Evolutionary conservation across 2,329 filamentous ascomycete genomes (phyloP), one percentile per base, ranked within the genome.

Genomic region (Exutisphaerella laricina): DNA sequence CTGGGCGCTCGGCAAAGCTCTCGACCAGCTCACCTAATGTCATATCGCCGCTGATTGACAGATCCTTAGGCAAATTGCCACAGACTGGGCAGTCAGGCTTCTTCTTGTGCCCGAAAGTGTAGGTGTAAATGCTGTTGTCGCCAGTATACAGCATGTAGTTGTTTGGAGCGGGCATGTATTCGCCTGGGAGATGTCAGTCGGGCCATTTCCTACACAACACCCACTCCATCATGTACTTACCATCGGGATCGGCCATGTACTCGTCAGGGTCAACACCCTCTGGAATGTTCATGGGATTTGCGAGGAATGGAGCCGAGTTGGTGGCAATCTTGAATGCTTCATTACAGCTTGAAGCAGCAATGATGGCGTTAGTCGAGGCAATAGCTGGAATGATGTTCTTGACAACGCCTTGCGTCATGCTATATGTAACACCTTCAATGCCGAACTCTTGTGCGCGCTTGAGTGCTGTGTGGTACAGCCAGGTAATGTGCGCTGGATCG

Each of bases 121-220:
- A 96, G 0, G 92, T 98, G 70, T 98, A 98, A 53, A 98, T 84
- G 53, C 85, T 79, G 59, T 94, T 90, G 59, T 97, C 89, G 34
- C 94, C 92, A 9, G 88, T 95, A 66, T 98, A 98, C 86, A 96
- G 95, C 89, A 97, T 97, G 70, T 98, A 98, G 64, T 95, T 74
- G 50, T 71, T 67, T 5, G 61, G 94, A 5, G 48, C 52, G 7
- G 52, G 52, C 12, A 46, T 39, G 28, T 43, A 50, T 34, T 53
- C 49, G 17, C 51, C 41, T 40, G 38, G 14, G 20, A 21, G 5
- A 10, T 2, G 38, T 40, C 26, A 32, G 29, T n/a, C n/a, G n/a
- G n/a, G n/a, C n/a, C n/a, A n/a, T n/a, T n/a, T n/a, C n/a, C n/a
- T n/a, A n/a, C n/a, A n/a, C n/a, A n/a, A n/a, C n/a, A n/a, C n/a